Evolutionary conservation across 495 filamentous ascomycete genomes (phyloP).

Genomic region (Penicillium nucicola): DNA sequence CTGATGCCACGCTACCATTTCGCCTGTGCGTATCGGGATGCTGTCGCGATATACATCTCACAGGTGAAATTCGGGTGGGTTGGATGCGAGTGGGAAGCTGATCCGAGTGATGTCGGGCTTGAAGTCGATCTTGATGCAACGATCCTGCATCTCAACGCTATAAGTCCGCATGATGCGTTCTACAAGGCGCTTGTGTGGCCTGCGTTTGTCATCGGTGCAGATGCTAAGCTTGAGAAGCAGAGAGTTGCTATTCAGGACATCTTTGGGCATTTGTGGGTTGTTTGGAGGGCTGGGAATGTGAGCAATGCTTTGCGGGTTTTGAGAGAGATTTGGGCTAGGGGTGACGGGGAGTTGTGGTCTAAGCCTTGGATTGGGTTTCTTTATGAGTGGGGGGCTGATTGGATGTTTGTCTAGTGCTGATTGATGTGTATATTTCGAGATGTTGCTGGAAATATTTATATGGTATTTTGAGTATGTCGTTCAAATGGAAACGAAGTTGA

Average conservation of each 20-base stretch:
- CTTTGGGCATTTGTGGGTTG: constrained; percentile 8
- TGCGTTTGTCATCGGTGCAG: constrained; percentile 19
- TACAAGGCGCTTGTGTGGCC: constrained; percentile 17
- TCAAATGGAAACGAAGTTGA: no score
- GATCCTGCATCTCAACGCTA: constrained; percentile 4
- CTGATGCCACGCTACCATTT: constrained; percentile 15
- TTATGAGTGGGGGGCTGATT: constrained; percentile 6
- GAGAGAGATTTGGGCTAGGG: constrained; percentile 1
- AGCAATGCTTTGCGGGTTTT: constrained; percentile 10
- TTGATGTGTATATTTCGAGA: not conserved
- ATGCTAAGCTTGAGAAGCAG: constrained; percentile 5
- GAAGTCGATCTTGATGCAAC: not conserved
- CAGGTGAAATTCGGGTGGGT: constrained; percentile 5
- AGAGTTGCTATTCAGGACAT: constrained; percentile 1
- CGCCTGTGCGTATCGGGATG: constrained; percentile 8
- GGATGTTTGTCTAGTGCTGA: constrained; percentile 11
- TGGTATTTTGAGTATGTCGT: no score
- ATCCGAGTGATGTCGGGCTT: not conserved
- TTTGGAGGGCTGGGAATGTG: constrained; percentile 17
- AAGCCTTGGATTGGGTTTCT: constrained; percentile 10
- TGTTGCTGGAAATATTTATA: no score
- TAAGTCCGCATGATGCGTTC: constrained; percentile 1
- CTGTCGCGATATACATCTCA: constrained; percentile 14
- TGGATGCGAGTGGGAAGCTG: not conserved
- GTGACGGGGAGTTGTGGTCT: not conserved